These are phyloP conservation scores for Fusarium nematophilum DNA, from an alignment of 2,329 filamentous ascomycete species.

Conservation along the genomic window DNA sequence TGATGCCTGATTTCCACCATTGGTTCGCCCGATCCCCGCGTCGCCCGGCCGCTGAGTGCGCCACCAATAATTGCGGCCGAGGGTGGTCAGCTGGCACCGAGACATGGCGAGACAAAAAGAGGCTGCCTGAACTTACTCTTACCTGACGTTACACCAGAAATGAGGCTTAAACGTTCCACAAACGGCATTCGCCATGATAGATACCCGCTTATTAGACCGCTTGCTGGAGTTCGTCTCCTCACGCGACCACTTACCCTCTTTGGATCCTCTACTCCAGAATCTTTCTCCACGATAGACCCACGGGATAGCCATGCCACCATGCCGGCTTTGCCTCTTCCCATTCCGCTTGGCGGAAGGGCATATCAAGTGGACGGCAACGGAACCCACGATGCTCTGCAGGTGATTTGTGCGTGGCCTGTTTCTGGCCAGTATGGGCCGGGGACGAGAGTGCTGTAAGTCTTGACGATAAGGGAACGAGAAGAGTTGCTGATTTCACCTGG, in stretches of 20 bases:
- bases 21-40: too few relatives aligned
- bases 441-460: conserved; percentile 61
- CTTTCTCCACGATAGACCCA: not conserved
- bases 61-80: too few relatives aligned
- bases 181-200: too few relatives aligned
- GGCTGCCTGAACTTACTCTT: too few relatives aligned
- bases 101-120: too few relatives aligned
- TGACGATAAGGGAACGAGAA: not conserved
- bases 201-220: too few relatives aligned
- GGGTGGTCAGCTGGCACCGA: too few relatives aligned
- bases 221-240: not conserved
- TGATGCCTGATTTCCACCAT: too few relatives aligned
- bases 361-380: not conserved
- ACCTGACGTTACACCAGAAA: too few relatives aligned
- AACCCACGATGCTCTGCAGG: conserved; percentile 46
- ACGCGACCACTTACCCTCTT: not conserved
- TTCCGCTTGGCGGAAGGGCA: not conserved
- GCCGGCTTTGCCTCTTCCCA: conserved; percentile 3
- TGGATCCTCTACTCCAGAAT: too few relatives aligned
- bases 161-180: too few relatives aligned
- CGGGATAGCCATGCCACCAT: conserved; percentile 15
- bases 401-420: conserved; percentile 68
- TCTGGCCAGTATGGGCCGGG: conserved; percentile 68
- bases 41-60: too few relatives aligned
- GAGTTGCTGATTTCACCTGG: fast-evolving